These are phyloP conservation scores for Lactifluus piperatus DNA, from an alignment of 768 basidiomycete genomes.

Conservation along the genomic window DNA sequence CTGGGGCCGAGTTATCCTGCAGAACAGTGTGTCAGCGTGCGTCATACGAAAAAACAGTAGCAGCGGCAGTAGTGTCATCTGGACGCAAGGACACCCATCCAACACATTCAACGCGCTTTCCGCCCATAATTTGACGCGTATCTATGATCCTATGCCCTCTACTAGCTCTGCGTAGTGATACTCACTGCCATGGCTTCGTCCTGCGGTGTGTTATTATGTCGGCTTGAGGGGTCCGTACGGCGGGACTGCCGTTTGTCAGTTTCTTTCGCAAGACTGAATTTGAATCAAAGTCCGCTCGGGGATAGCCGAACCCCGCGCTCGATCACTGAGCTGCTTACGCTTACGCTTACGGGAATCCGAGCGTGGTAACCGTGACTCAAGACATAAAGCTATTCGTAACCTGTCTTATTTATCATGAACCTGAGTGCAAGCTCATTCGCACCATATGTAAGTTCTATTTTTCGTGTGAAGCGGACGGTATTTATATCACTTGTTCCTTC, in stretches of 20 bases:
- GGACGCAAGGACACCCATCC: slow-evolving; percentile 26
- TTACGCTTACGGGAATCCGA: too few species aligned
- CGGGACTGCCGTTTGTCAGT: neutral
- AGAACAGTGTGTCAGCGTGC: slow-evolving; percentile 20
- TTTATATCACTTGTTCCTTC: slow-evolving; percentile 1
- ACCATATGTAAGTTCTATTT: slow-evolving; percentile 41
- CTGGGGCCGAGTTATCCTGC: slow-evolving; percentile 73
- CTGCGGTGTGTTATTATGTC: slow-evolving; percentile 9
- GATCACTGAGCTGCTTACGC: too few species aligned
- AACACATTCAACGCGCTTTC: slow-evolving; percentile 19
- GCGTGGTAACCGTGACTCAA: neutral
- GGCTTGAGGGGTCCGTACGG: slow-evolving; percentile 23
- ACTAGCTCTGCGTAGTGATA: neutral
- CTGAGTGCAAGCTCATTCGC: slow-evolving; percentile 47
- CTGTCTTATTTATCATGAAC: slow-evolving; percentile 24
- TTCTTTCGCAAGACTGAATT: neutral
- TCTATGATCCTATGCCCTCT: neutral
- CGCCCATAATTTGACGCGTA: neutral
- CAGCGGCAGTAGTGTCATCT: slow-evolving; percentile 26
- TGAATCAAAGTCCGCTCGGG: slow-evolving; percentile 34
- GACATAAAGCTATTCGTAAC: neutral
- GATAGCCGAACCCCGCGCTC: slow-evolving; percentile 28
- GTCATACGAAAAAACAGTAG: slow-evolving; percentile 7
- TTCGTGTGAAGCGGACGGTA: neutral
- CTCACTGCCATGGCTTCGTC: slow-evolving; percentile 25